Evolutionary conservation across 331 rosid species (phyloP), one percentile per base, ranked within the genome.

Genomic region (Quercus lobata): DNA sequence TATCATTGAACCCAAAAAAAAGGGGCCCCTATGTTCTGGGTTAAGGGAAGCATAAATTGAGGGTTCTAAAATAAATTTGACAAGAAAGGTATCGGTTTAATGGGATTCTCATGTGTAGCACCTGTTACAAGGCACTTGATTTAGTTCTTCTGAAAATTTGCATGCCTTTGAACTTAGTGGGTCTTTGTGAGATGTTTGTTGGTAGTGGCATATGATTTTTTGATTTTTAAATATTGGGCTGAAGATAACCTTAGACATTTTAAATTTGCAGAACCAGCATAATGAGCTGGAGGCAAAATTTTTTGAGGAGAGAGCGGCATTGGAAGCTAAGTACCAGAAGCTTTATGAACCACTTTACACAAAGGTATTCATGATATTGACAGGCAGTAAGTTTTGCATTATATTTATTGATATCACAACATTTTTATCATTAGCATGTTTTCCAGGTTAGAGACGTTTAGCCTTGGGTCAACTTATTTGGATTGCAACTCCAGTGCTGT

Each of bases 311-410:
- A 81, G 87, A 72, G 87, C 92, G 32, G 78, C 80, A 71, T 83
- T 91, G 84, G 92, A 89, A 83, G 92, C 88, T 73, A 91, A 82
- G 81, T 91, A 91, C 84, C 91, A 81, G 77, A 86, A 86, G 83
- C 91, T 82, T 57, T 88, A 86, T 78, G 90, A 80, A 79, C 91
- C 90, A 22, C 77, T 89, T 41, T 91, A 89, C 86, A 12, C 83
- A 52, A 86, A 91, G 88, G 96, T 91, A 79, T 71, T 81, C 74
- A 63, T 55, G 44, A 27, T 78, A 66, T 56, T 81, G 29, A 49
- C 35, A 76, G 32, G 22, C 37, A 25, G 57, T 73, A 34, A 55
- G 49, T 9, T 70, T 1, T 78, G 71, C 53, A 18, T 57, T 32
- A 44, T 73, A 44, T 79, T 77, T 34, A 53, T 68, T 78, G 52